Evolutionary conservation across 495 filamentous ascomycete species (phyloP), one percentile per base, ranked within the genome.

Genomic region (Parmelia sp.): DNA sequence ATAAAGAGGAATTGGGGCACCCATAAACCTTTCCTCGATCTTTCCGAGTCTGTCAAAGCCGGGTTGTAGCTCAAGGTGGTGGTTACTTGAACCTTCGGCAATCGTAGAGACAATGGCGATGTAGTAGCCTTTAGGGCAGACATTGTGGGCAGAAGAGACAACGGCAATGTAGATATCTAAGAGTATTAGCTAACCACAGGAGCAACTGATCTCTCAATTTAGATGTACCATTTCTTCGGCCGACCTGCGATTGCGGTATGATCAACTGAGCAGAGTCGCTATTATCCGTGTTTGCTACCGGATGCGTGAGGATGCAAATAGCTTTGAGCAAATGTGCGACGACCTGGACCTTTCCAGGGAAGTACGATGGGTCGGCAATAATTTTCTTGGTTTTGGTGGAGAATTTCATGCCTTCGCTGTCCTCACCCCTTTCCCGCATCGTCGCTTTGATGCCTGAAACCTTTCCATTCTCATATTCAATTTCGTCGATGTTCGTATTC

Each of bases 121-220:
- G 80, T 96, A 97, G 83, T 97, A 97, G 49, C 92, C 94, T 82
- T 96, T 96, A 62, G 95, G 94, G 79, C 95, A 97, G 70, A 97
- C 95, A 73, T 96, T 97, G 81, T 97, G 95, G 12, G 93, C 90
- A 35, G 91, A 89, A 11, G 92, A 96, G 67, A 99, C 92, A 72
- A 94, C 86, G 57, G 95, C 93, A 73, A 99, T 91, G 80, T 99
- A 99, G 75, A 99, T 96, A 76, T 99, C 92, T 94, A 69, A 1
- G 49, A 12, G 1, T 21, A 66, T 79, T 63, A 81, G 75, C 56
- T 29, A 40, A 45, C 2, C 36, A 57, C 44, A 68, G 6, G 35
- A 37, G 25, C 21, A n/a, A 39, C 31, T 7, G 29, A 25, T 0
- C 44, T 1, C 21, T 51, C 56, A 19, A 29, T 9, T 9, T 35